Percentiles rank a stretch among this genome's conserved stretches.
These are phyloP conservation scores for Eremochloa ophiuroides DNA, from an alignment of 176 grass and related monocot species.

Conservation along the genomic window DNA sequence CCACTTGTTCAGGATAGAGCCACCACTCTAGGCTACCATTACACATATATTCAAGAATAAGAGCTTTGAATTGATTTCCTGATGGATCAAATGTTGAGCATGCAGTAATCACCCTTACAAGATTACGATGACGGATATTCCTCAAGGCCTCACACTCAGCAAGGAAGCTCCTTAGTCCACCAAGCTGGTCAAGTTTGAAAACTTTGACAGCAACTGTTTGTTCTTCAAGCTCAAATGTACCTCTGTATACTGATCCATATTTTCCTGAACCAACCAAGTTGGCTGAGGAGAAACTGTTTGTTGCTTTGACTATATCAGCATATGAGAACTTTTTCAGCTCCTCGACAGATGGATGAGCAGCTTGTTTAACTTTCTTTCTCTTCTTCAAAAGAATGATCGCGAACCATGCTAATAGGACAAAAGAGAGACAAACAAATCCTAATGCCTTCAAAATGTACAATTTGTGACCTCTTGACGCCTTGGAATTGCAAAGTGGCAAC, in stretches of 20 bases:
- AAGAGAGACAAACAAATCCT: neutral
- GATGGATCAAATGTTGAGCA: neutral
- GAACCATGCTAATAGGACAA: neutral
- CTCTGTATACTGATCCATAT: slow-evolving; percentile 28
- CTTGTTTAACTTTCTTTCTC: neutral
- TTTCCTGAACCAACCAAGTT: slow-evolving; percentile 19
- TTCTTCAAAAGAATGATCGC: neutral
- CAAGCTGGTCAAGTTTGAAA: slow-evolving; percentile 9
- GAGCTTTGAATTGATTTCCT: neutral
- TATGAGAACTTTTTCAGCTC: slow-evolving; percentile 9
- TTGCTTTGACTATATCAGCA: slow-evolving; percentile 18
- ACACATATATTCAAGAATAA: neutral
- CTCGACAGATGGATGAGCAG: neutral
- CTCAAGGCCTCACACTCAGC: slow-evolving; percentile 41
- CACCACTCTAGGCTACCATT: neutral
- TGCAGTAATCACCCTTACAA: neutral
- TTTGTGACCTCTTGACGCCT: neutral
- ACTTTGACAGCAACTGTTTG: slow-evolving; percentile 30
- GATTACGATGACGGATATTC: slow-evolving; percentile 37
- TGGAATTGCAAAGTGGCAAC: neutral
- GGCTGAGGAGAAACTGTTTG: neutral
- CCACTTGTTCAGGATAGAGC: neutral
- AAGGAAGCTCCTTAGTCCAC: slow-evolving; percentile 14
- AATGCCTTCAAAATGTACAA: neutral
- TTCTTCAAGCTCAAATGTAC: neutral